Evolutionary conservation across 169 alveolate species (phyloP).

Genomic region (Amoebophrya sp.): DNA sequence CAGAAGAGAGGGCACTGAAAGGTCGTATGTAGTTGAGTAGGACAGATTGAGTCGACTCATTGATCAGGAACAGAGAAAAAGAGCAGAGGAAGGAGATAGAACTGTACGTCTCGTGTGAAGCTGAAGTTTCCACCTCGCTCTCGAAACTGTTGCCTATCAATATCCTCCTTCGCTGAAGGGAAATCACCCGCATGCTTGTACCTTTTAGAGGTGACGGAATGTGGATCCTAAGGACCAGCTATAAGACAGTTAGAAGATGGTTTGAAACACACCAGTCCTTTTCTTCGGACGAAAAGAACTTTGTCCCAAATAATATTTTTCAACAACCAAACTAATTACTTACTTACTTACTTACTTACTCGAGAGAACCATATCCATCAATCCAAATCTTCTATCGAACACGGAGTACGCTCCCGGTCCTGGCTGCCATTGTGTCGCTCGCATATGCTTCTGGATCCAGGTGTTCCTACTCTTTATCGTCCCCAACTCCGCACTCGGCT

Average conservation of each 20-base stretch:
- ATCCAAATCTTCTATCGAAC: background rate
- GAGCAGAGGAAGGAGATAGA: background rate
- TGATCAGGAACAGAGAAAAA: background rate
- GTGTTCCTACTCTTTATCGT: background rate
- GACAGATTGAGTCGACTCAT: too few relatives aligned
- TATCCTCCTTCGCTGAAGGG: background rate
- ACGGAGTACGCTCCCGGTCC: constrained; percentile 18
- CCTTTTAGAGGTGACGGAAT: background rate
- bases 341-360: too few relatives aligned
- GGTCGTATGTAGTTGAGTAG: too few relatives aligned
- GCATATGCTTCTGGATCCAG: constrained; percentile 18
- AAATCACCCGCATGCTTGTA: background rate
- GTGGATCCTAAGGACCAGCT: too few relatives aligned
- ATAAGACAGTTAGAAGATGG: too few relatives aligned
- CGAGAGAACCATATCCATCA: too few relatives aligned
- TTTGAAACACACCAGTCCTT: too few relatives aligned
- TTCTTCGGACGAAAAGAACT: too few relatives aligned
- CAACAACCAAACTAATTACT: too few relatives aligned
- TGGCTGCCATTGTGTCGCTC: background rate
- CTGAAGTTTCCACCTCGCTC: background rate
- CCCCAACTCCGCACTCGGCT: background rate
- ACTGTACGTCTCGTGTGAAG: background rate
- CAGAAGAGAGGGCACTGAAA: too few relatives aligned
- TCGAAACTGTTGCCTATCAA: background rate
- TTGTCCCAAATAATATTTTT: too few relatives aligned